Percentiles rank a stretch among this genome's conserved stretches.
phyloP scores from a whole-genome alignment of 495 filamentous ascomycete species.

The Penicillium atrosanguineum region DNA sequence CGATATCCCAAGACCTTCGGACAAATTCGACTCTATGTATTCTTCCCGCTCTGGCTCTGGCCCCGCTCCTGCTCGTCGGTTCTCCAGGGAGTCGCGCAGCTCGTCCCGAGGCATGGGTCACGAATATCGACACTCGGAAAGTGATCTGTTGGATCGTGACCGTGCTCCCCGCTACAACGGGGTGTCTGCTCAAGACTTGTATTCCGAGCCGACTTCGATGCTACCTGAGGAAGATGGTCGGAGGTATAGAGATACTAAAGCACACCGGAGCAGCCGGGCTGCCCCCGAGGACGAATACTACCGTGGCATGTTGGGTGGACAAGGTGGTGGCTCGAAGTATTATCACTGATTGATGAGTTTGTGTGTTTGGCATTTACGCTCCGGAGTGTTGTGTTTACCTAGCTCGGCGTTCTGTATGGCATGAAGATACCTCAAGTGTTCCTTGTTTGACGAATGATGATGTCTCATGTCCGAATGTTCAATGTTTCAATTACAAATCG shows the following conservation, averaged over 20 bases:
- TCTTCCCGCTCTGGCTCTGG: constrained; percentile 23
- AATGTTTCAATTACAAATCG: constrained; percentile 1
- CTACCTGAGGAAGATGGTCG: constrained; percentile 30
- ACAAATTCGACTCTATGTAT: constrained; percentile 22
- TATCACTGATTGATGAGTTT: constrained; percentile 28
- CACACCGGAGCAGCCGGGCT: constrained; percentile 24
- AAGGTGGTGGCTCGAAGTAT: constrained; percentile 36
- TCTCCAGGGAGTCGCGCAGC: constrained; percentile 31
- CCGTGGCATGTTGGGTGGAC: constrained; percentile 36
- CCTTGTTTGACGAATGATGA: constrained; percentile 18
- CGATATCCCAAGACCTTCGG: constrained; percentile 21
- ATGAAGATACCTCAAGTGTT: constrained; percentile 21
- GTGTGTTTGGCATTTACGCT: constrained; percentile 2
- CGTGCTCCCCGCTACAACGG: constrained; percentile 18
- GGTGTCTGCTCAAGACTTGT: constrained; percentile 29
- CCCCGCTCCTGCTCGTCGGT: constrained; percentile 11
- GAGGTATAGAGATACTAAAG: constrained; percentile 24
- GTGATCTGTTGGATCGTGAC: constrained; percentile 33
- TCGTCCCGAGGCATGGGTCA: constrained; percentile 30
- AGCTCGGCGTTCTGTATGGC: constrained; percentile 21
- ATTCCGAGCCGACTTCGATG: constrained; percentile 22
- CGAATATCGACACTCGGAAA: constrained; percentile 43
- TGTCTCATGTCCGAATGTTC: constrained; percentile 13
- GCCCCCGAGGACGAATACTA: constrained; percentile 37
- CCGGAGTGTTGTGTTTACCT: constrained; percentile 4